Conservation (phyloP, 2,329 filamentous ascomycete genomes). For the Helotiales sp. region DNA sequence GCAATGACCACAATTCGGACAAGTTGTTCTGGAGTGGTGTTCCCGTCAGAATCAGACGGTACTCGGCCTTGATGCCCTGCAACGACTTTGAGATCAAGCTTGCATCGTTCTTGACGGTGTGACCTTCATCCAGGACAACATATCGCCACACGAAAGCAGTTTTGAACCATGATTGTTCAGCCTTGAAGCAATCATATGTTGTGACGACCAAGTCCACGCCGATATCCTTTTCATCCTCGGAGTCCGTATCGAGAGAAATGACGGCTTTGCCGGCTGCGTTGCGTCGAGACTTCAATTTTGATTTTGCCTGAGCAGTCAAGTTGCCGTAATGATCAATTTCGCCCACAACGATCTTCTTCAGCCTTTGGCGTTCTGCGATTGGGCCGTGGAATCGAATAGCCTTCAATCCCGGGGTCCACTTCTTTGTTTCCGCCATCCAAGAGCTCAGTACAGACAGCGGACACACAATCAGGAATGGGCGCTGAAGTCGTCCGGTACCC, state of each 20-base stretch:
- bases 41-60: constrained; percentile 38
- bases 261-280: constrained; percentile 22
- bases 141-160: constrained; percentile 52
- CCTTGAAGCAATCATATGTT: constrained; percentile 48
- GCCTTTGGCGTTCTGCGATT: constrained; percentile 40
- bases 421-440: constrained; percentile 48
- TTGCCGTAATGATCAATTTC: constrained; percentile 47
- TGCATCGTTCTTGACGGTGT: constrained; percentile 47
- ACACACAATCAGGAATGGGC: constrained; percentile 48
- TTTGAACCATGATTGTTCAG: constrained; percentile 49
- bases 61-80: constrained; percentile 37
- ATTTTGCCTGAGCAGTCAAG: constrained; percentile 29
- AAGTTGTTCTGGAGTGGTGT: constrained; percentile 62
- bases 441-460: constrained; percentile 50
- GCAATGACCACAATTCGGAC: constrained; percentile 55
- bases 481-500: constrained; percentile 38
- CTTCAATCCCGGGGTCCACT: constrained; percentile 49
- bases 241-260: constrained; percentile 29
- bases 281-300: constrained; percentile 25
- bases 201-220: constrained; percentile 47
- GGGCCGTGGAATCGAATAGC: constrained; percentile 49
- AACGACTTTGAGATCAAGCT: constrained; percentile 34
- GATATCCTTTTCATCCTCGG: constrained; percentile 30
- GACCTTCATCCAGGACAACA: constrained; percentile 53
- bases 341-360: constrained; percentile 49